Evolutionary conservation across 148 eudicot genomes (phyloP).

Genomic region (Rhododendron henanense): DNA sequence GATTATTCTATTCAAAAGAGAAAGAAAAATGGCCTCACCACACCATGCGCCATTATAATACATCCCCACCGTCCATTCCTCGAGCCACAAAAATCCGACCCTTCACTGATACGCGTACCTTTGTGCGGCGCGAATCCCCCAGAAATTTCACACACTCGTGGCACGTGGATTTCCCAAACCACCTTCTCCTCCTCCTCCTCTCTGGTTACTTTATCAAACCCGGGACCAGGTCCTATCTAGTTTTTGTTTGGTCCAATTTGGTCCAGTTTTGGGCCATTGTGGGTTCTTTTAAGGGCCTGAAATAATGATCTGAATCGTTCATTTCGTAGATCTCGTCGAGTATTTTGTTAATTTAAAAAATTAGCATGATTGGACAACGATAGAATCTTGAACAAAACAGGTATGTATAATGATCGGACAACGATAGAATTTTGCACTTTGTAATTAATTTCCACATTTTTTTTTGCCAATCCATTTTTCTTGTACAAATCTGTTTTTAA

Average conservation of each 20-base stretch:
- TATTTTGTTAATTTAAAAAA: too few species aligned
- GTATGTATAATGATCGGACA: too few species aligned
- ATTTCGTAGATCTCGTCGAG: too few species aligned
- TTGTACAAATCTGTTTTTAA: too few species aligned
- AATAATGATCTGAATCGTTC: too few species aligned
- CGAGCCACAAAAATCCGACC: conserved; percentile 4
- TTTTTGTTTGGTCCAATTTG: neutral
- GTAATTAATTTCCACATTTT: too few species aligned
- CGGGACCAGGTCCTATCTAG: neutral
- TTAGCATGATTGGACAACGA: too few species aligned
- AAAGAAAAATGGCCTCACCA: neutral
- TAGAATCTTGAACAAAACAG: too few species aligned
- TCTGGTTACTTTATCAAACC: neutral
- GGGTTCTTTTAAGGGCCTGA: neutral
- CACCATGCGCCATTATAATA: neutral
- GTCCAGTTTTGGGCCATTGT: too few species aligned
- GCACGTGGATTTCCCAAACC: conserved; percentile 11
- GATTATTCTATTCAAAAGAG: neutral
- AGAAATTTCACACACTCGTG: conserved; percentile 3
- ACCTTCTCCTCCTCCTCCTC: neutral
- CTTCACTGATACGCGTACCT: conserved; percentile 8
- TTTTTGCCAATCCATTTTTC: too few species aligned
- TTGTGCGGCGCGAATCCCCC: conserved; percentile 16
- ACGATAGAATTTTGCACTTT: too few species aligned
- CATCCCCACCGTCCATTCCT: conserved; percentile 8